Evolutionary conservation across 2,329 filamentous ascomycete species (phyloP), one percentile per base, ranked within the genome.

Genomic region (Hymenoscyphus occultus): DNA sequence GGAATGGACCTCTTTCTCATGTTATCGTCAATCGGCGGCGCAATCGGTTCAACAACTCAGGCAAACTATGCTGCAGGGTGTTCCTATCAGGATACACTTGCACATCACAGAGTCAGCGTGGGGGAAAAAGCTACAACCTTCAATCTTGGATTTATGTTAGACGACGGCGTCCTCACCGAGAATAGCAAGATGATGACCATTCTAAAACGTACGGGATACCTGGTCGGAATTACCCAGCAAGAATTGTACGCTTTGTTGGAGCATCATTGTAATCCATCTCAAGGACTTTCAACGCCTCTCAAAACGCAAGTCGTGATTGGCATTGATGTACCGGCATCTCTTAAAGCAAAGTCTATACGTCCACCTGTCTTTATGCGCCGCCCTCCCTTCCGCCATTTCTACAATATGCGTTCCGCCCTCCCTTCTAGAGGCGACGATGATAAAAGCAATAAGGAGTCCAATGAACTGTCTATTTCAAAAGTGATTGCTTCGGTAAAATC

Each of bases 341-440:
- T 59, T 82, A 13, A 73, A 73, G 5, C 83, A 85, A 68, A 85
- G 83, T 76, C 79, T 62, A 80, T 81, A 0, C 76, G 79, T 0
- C 82, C 85, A 64, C 82, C 83, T 1, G 85, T 83, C 72, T 85
- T 82, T 5, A 35, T 59, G 22, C 39, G 19, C 5, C 35, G 40
- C 5, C 61, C 56, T 3, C 51, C 45, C 5, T 51, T 63, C n/a
- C 16, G 51, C 1, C 12, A 40, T 19, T 45, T 62, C 6, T 42
- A 40, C 13, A 51, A 39, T n/a, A 40, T 62, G n/a, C 22, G 22
- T 22, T 22, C 22, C 22, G 22, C 22, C 1, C 31, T n/a, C 19
- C 32, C 40, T 39, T n/a, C 31, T 7, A 19, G 2, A 22, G 48
- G 19, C 48, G 28, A 56, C 10, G 22, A 22, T 22, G 22, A 22